A percentile compares a stretch with the other conserved stretches of the same genome.
These are phyloP conservation scores for Dictyostelium capitatum DNA, from an alignment of 78 protist species.

Conservation along the genomic window DNA sequence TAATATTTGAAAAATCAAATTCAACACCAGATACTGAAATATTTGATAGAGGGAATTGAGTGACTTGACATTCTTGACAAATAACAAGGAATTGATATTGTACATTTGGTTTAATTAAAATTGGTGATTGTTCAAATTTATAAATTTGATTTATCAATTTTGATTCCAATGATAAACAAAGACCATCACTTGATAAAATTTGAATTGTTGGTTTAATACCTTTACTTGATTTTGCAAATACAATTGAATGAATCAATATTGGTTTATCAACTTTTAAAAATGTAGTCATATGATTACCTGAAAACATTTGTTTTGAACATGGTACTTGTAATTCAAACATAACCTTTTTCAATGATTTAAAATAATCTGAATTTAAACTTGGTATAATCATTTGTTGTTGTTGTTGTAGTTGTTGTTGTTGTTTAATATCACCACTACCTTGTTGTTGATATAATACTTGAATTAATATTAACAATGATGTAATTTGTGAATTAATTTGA, in stretches of 20 bases:
- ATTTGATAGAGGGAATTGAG: not conserved
- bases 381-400: not conserved
- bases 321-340: not conserved
- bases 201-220: not conserved
- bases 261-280: constrained; percentile 17
- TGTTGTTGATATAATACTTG: not conserved
- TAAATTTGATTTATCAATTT: not conserved
- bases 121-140: not conserved
- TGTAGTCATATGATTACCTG: not conserved
- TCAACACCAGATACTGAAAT: not conserved
- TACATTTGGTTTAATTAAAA: not conserved
- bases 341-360: not conserved
- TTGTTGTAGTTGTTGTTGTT: not conserved
- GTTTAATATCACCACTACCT: not conserved
- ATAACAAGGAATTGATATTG: constrained; percentile 12
- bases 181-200: not conserved
- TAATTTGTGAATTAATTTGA: constrained; percentile 1
- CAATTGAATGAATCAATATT: not conserved
- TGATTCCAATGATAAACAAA: not conserved
- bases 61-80: not conserved
- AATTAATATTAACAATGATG: not conserved
- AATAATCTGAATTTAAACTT: not conserved
- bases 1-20: constrained; percentile 32
- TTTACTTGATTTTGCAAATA: not conserved
- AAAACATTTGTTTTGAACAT: not conserved